Percentiles rank a stretch among this genome's conserved stretches.
phyloP scores from a whole-genome alignment of 2,329 filamentous ascomycete genomes.

The Penicillium psychrosexuale region DNA sequence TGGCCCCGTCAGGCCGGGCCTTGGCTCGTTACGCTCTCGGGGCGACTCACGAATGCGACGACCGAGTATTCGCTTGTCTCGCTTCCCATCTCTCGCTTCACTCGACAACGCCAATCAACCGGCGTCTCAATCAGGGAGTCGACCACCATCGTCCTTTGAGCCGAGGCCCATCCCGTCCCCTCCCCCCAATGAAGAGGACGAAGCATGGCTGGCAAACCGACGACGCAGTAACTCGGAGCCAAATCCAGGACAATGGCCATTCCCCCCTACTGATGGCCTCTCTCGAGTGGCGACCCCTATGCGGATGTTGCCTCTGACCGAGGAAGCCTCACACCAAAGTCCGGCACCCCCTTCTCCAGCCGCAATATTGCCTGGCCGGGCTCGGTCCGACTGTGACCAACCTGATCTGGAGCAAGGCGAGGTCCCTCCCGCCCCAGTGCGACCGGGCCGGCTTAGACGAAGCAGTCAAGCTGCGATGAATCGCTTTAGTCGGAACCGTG shows the following conservation, averaged over 20 bases:
- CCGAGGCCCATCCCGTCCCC: slow-evolving; percentile 15
- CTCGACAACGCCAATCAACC: slow-evolving; percentile 14
- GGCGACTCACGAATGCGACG: slow-evolving; percentile 27
- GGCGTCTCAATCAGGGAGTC: slow-evolving; percentile 6
- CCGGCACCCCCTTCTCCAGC: slow-evolving; percentile 7
- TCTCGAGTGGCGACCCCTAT: slow-evolving; percentile 27
- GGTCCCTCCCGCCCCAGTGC: slow-evolving; percentile 13
- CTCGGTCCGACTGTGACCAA: slow-evolving; percentile 1
- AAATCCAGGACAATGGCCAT: slow-evolving; percentile 34
- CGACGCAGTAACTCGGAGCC: slow-evolving; percentile 44
- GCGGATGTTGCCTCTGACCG: slow-evolving; percentile 31
- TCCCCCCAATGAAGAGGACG: slow-evolving; percentile 24
- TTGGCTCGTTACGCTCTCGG: slow-evolving; percentile 18
- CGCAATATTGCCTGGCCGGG: background rate
- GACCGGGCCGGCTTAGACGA: slow-evolving; percentile 29
- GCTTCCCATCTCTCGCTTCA: slow-evolving; percentile 18
- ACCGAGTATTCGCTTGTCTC: slow-evolving; percentile 33
- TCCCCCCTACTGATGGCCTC: slow-evolving; percentile 21
- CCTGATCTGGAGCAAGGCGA: slow-evolving; percentile 13
- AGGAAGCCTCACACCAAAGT: slow-evolving; percentile 30
- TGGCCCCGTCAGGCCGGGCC: slow-evolving; percentile 7
- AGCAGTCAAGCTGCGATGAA: slow-evolving; percentile 33
- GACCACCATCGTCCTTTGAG: slow-evolving; percentile 17
- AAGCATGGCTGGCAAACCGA: slow-evolving; percentile 29
- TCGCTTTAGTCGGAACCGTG: slow-evolving; percentile 34